phyloP scores from a whole-genome alignment of 2,329 filamentous ascomycete genomes.

The Emmonsiellopsis sp. region DNA sequence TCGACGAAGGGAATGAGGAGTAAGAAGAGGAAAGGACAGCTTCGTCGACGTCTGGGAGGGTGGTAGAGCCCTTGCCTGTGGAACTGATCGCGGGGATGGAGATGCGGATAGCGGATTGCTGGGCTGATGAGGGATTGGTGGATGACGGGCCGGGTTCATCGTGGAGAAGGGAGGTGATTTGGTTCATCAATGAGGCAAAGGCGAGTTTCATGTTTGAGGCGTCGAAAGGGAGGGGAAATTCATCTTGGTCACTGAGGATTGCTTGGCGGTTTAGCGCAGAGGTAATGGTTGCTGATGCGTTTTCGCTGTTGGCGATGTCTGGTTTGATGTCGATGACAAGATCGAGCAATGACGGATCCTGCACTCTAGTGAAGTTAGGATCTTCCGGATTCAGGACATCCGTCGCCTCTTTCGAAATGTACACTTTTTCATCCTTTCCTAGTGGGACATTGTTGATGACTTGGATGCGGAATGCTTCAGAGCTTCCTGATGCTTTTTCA shows the following conservation, averaged over 20 bases:
- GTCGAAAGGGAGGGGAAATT: constrained; percentile 17
- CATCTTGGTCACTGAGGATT: constrained; percentile 10
- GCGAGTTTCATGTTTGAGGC: constrained; percentile 26
- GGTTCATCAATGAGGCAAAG: constrained; percentile 38
- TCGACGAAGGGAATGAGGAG: constrained; percentile 7
- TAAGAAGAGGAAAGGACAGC: constrained; percentile 32
- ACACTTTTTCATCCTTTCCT: constrained; percentile 79
- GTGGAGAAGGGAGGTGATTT: constrained; percentile 43
- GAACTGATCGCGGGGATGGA: constrained; percentile 41
- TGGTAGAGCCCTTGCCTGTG: constrained; percentile 50
- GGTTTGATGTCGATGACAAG: constrained; percentile 54
- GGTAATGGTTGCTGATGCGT: constrained; percentile 17
- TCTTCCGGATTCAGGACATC: constrained; percentile 58
- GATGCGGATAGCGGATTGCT: constrained; percentile 25
- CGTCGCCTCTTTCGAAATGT: constrained; percentile 66
- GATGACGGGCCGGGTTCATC: constrained; percentile 28
- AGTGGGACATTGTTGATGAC: constrained; percentile 72
- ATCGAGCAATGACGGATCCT: constrained; percentile 64
- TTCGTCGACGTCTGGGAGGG: constrained; percentile 57
- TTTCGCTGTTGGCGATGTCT: constrained; percentile 16
- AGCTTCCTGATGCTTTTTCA: constrained; percentile 11
- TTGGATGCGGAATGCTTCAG: constrained; percentile 49
- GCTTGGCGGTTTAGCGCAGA: constrained; percentile 13
- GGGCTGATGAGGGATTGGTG: constrained; percentile 20
- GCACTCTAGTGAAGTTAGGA: constrained; percentile 70